These are phyloP conservation scores for Cercospora brassicicola DNA, from an alignment of 2,329 filamentous ascomycete species.

Conservation along the genomic window DNA sequence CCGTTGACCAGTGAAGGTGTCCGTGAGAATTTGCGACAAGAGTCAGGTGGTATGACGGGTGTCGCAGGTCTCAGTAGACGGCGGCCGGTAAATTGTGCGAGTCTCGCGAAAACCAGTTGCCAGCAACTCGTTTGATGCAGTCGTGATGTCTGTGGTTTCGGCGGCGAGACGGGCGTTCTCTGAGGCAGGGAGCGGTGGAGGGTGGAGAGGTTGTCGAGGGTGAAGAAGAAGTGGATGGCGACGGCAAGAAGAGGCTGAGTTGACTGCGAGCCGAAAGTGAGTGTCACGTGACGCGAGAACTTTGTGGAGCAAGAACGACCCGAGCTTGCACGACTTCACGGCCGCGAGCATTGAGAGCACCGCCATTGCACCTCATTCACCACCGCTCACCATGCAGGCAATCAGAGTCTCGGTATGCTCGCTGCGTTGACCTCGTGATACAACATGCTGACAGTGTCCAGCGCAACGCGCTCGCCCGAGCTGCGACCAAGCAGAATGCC, in stretches of 20 bases:
- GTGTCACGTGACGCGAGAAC: background rate
- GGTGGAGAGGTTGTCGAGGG: constrained; percentile 23
- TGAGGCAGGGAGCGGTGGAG: constrained; percentile 29
- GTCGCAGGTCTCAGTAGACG: constrained; percentile 34
- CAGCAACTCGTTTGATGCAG: constrained; percentile 23
- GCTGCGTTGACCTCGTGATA: constrained; percentile 31
- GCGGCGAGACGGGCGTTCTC: constrained; percentile 26
- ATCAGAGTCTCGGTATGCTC: constrained; percentile 59
- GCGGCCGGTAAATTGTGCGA: constrained; percentile 35
- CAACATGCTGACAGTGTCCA: constrained; percentile 39
- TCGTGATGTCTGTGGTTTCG: constrained; percentile 13
- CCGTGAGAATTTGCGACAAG: constrained; percentile 43
- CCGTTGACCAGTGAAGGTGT: constrained; percentile 64
- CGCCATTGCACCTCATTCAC: constrained; percentile 1
- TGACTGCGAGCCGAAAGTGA: background rate
- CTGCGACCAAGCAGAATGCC: constrained; percentile 58
- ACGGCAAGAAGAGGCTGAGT: constrained; percentile 8
- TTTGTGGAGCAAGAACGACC: constrained; percentile 9
- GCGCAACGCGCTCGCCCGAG: constrained; percentile 63
- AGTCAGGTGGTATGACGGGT: constrained; percentile 19
- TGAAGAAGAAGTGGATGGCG: constrained; percentile 20
- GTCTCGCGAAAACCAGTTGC: constrained; percentile 30
- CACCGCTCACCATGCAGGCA: constrained; percentile 54
- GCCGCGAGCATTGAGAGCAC: constrained; percentile 7
- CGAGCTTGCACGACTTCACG: constrained; percentile 8